A percentile compares a stretch with the other conserved stretches of the same genome.
Evolutionary conservation across 2,329 filamentous ascomycete species (phyloP).

Genomic region (Cercospora zeina): DNA sequence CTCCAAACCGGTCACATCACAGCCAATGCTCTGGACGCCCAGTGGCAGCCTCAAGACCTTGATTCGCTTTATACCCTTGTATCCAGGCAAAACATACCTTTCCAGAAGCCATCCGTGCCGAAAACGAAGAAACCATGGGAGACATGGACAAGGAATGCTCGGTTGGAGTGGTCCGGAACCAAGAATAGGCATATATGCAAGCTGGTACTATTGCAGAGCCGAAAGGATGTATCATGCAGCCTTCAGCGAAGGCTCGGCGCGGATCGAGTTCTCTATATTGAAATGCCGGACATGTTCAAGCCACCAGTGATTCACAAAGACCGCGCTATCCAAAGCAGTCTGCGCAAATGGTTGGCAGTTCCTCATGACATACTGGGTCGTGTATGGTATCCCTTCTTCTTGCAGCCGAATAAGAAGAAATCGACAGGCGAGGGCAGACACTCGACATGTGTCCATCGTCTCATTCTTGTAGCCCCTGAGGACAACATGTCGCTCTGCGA

Average conservation of each 20-base stretch:
- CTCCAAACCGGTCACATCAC: slow-evolving; percentile 25
- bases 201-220: slow-evolving; percentile 28
- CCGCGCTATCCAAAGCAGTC: slow-evolving; percentile 33
- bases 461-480: slow-evolving; percentile 33
- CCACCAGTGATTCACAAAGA: slow-evolving; percentile 24
- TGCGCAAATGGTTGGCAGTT: slow-evolving; percentile 39
- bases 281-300: slow-evolving; percentile 37
- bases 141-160: slow-evolving; percentile 15
- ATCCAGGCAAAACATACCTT: background rate
- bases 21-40: slow-evolving; percentile 13
- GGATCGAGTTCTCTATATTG: slow-evolving; percentile 48
- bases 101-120: background rate
- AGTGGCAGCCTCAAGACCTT: slow-evolving; percentile 22
- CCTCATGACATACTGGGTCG: slow-evolving; percentile 46
- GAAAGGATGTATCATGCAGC: slow-evolving; percentile 27
- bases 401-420: slow-evolving; percentile 41
- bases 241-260: slow-evolving; percentile 39
- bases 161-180: background rate
- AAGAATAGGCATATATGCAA: slow-evolving; percentile 28
- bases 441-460: slow-evolving; percentile 16
- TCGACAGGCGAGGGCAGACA: slow-evolving; percentile 12
- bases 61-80: slow-evolving; percentile 21
- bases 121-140: background rate
- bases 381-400: slow-evolving; percentile 45
- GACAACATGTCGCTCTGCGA: slow-evolving; percentile 8